These are phyloP conservation scores for Remersonia thermophila DNA, from an alignment of 2,329 filamentous ascomycete species.

Conservation along the genomic window DNA sequence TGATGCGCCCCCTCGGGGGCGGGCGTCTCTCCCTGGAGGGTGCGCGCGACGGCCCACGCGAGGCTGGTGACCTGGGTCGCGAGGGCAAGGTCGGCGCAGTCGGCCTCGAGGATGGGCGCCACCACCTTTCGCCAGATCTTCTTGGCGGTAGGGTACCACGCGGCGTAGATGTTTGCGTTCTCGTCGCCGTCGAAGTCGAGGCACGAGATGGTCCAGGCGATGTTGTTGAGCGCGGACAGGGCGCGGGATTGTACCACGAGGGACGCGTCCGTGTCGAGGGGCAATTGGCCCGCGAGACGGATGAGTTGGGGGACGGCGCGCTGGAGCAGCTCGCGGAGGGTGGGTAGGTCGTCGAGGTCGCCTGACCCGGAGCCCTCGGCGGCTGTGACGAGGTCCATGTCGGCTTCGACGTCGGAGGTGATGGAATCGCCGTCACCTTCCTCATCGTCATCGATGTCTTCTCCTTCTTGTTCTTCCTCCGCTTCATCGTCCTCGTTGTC, in stretches of 20 bases:
- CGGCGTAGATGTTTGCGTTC: slow-evolving; percentile 37
- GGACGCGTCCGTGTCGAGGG: slow-evolving; percentile 28
- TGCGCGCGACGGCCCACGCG: slow-evolving; percentile 52
- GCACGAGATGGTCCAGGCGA: slow-evolving; percentile 53
- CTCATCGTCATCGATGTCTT: slow-evolving; percentile 26
- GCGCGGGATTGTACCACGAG: slow-evolving; percentile 39
- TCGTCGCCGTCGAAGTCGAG: slow-evolving; percentile 45
- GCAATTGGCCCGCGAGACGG: slow-evolving; percentile 29
- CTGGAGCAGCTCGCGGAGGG: slow-evolving; percentile 36
- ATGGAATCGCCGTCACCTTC: slow-evolving; percentile 30
- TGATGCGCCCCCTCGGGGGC: slow-evolving; percentile 39
- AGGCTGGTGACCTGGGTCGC: slow-evolving; percentile 53
- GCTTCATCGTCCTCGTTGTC: slow-evolving; percentile 21
- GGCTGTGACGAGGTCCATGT: slow-evolving; percentile 53
- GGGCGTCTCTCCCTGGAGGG: slow-evolving; percentile 36
- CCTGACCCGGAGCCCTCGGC: slow-evolving; percentile 29
- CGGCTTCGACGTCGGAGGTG: slow-evolving; percentile 40
- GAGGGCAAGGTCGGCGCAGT: slow-evolving; percentile 49
- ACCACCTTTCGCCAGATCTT: slow-evolving; percentile 47
- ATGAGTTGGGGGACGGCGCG: slow-evolving; percentile 37
- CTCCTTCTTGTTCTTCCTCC: slow-evolving; percentile 24
- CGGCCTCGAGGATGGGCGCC: slow-evolving; percentile 43
- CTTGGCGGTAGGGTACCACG: slow-evolving; percentile 42
- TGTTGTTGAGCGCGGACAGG: slow-evolving; percentile 52
- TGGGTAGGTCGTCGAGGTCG: slow-evolving; percentile 40